Conservation (phyloP, 2,329 filamentous ascomycete species). For the Macroventuria anomochaeta region DNA sequence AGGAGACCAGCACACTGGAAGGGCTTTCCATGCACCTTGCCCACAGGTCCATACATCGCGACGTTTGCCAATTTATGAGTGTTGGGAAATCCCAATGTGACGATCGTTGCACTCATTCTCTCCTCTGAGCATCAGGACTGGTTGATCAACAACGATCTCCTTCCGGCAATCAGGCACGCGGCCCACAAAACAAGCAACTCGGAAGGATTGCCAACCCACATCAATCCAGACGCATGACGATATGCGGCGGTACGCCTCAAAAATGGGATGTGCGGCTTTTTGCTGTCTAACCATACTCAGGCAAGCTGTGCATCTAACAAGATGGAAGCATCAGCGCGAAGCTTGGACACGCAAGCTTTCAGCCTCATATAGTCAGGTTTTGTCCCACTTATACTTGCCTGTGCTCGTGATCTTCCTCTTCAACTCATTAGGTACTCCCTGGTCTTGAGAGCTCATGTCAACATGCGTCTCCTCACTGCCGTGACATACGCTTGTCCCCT, state of each 20-base stretch:
- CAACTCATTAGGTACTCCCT: too few species aligned
- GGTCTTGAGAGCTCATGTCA: neutral
- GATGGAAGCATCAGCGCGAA: too few species aligned
- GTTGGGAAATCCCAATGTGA: too few species aligned
- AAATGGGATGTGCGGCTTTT: neutral
- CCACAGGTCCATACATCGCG: neutral
- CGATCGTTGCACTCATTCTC: too few species aligned
- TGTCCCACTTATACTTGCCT: too few species aligned
- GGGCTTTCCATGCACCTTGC: neutral
- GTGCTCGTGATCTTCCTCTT: too few species aligned
- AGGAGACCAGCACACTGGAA: neutral
- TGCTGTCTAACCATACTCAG: neutral
- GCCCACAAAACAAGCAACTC: slow-evolving; percentile 5
- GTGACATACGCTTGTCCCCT: neutral
- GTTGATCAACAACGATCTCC: neutral
- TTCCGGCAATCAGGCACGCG: slow-evolving; percentile 2
- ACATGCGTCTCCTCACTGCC: neutral
- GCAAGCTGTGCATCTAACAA: neutral
- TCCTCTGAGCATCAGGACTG: too few species aligned
- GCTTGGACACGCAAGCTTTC: neutral
- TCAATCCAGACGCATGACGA: neutral
- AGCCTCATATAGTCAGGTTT: neutral
- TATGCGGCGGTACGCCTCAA: neutral
- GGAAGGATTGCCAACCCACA: neutral
- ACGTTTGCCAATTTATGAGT: too few species aligned